A percentile compares a stretch with the other conserved stretches of the same genome.
Conservation (phyloP, 192 early-diverging fungal species). For the Gonapodya prolifera region DNA sequence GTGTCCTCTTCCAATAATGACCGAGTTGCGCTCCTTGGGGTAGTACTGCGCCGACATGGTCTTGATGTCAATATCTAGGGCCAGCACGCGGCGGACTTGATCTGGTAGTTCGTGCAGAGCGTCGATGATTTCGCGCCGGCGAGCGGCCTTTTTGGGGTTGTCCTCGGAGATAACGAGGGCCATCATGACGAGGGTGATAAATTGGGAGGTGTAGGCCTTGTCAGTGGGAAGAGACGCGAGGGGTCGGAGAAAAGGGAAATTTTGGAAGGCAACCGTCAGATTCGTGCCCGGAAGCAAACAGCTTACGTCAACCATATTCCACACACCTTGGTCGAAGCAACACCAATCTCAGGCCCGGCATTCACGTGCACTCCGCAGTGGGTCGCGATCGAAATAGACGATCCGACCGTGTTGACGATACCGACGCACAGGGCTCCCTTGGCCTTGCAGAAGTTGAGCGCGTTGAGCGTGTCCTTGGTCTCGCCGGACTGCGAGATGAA, state of each 20-base stretch:
- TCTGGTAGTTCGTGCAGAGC: conserved; percentile 78
- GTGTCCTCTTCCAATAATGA: conserved; percentile 95
- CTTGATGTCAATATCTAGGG: conserved; percentile 66
- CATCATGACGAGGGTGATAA: conserved; percentile 96
- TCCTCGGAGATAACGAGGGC: conserved; percentile 94
- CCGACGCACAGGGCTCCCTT: conserved; percentile 94
- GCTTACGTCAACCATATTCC: too few species aligned
- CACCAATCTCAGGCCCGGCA: conserved; percentile 96
- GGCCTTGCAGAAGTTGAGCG: conserved; percentile 93
- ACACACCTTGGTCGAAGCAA: conserved; percentile 96
- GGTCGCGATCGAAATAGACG: conserved; percentile 90
- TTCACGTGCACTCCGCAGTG: conserved; percentile 99
- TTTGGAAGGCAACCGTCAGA: too few species aligned
- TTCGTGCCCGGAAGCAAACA: too few species aligned
- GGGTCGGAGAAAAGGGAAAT: too few species aligned
- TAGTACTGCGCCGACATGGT: conserved; percentile 48
- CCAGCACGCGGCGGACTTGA: conserved; percentile 87
- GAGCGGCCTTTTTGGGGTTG: conserved; percentile 69
- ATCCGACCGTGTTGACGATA: conserved; percentile 95
- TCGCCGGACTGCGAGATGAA: conserved; percentile 99
- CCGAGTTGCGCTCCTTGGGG: conserved; percentile 74
- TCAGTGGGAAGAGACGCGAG: too few species aligned
- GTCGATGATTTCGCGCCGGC: conserved; percentile 88
- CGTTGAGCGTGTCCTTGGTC: conserved; percentile 94
- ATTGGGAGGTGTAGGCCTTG: conserved; percentile 97